Base-by-base conservation (phyloP, 2,329 filamentous ascomycete species). In the Fulvia fulva region DNA sequence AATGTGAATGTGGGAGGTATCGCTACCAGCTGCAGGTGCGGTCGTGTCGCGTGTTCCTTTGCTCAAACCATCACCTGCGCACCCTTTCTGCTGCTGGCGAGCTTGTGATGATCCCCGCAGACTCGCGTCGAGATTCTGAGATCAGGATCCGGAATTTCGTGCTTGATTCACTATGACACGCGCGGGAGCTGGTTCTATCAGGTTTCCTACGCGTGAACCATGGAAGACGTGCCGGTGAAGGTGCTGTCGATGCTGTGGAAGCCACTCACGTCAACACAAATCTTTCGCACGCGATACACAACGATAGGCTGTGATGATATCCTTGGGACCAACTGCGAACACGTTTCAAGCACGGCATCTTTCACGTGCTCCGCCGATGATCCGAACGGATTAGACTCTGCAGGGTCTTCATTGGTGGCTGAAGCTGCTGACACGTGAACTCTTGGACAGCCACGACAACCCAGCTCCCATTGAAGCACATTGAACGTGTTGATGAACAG, bases 251-350 rank as follows among this genome's bases (percentile, higher is more conserved):
- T 50, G 47, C 25, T 50, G 47, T 1, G 21, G 47, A n/a, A 50
- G 47, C 47, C 47, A 50, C 47, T 28, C 47, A 50, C 47, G 47
- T 50, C 47, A 50, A 50, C 23, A 26, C 47, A 19, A 50, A 21
- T 21, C 7, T 28, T 14, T 50, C 47, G 26, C 47, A 28, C 37
- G 26, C 23, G 26, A 28, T 50, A 50, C 25, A 50, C 47, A 28
- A 50, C 47, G 47, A 32, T 50, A 50, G 26, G 23, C 47, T 50
- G 47, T 32, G 7, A 19, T 25, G 11, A 23, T 26, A 47, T 14
- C 22, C 21, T 11, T 25, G 25, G 25, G 16, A 11, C 44, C 44
- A 47, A 21, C 44, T 23, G 47, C 47, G 47, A 50, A 50, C 47
- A 50, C 47, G 47, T 50, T 50, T 41, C 37, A 41, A 41, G 47